phyloP scores from a whole-genome alignment of 2,329 filamentous ascomycete genomes.

The Scedosporium aurantiacum region DNA sequence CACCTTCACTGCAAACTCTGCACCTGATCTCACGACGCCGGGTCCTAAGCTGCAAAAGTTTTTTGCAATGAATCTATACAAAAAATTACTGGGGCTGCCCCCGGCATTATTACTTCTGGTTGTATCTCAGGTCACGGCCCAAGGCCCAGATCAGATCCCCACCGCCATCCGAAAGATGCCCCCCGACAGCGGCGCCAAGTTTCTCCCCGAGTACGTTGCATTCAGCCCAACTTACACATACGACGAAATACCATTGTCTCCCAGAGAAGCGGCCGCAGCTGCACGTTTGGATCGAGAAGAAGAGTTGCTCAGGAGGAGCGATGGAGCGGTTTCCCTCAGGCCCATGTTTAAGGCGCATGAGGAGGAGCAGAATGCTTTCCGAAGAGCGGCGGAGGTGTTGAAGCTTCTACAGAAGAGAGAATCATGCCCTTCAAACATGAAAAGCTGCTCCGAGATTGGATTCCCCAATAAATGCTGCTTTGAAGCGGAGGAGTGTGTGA shows the following conservation, averaged over 20 bases:
- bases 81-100: constrained; percentile 2
- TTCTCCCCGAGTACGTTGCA: constrained; percentile 55
- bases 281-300: constrained; percentile 18
- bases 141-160: constrained; percentile 23
- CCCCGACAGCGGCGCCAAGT: constrained; percentile 60
- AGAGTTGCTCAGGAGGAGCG: constrained; percentile 13
- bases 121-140: constrained; percentile 2
- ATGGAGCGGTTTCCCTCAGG: constrained; percentile 20
- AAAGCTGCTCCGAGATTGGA: constrained; percentile 51
- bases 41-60: not conserved
- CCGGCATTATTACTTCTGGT: constrained; percentile 3
- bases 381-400: constrained; percentile 35
- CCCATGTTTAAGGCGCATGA: constrained; percentile 42
- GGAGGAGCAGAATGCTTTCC: constrained; percentile 20
- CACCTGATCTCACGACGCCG: not conserved
- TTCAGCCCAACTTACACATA: constrained; percentile 21
- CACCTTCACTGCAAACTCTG: not conserved
- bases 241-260: constrained; percentile 15
- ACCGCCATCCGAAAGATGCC: constrained; percentile 63
- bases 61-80: not conserved
- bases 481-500: constrained; percentile 53
- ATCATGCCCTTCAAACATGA: constrained; percentile 59
- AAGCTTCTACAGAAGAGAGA: constrained; percentile 42
- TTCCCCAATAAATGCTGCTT: constrained; percentile 64
- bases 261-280: constrained; percentile 19